Percentiles rank a stretch among this genome's conserved stretches.
Evolutionary conservation across 768 basidiomycete species (phyloP).

Genomic region (Rhizopogon vesiculosus): DNA sequence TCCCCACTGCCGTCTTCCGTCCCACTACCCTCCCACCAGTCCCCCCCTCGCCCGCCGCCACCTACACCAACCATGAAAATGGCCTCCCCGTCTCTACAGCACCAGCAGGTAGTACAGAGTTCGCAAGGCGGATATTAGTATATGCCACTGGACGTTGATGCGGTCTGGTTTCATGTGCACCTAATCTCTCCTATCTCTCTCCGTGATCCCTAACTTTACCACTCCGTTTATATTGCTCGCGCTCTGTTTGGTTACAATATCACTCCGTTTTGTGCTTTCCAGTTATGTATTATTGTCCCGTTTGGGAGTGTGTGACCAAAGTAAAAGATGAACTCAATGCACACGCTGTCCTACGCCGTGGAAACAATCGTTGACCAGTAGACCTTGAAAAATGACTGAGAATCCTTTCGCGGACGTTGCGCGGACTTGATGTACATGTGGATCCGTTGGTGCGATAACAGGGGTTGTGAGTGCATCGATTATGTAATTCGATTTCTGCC

Average conservation of each 20-base stretch:
- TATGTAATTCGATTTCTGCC: no score
- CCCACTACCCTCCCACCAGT: constrained; percentile 33
- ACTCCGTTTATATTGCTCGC: constrained; percentile 30
- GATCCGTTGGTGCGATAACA: no score
- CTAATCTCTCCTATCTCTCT: constrained; percentile 15
- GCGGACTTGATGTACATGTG: no score
- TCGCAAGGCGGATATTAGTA: constrained; percentile 50
- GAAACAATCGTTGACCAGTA: no score
- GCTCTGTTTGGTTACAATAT: constrained; percentile 28
- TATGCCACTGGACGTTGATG: constrained; percentile 8
- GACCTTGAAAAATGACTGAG: no score
- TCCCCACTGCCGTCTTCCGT: constrained; percentile 42
- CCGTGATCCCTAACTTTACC: constrained; percentile 4
- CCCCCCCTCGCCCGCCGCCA: constrained; percentile 43
- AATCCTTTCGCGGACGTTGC: no score
- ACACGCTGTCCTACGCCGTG: no score
- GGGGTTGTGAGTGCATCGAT: no score
- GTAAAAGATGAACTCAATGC: no score
- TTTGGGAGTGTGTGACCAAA: neutral
- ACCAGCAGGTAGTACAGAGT: constrained; percentile 47
- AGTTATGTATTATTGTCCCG: constrained; percentile 27
- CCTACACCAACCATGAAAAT: constrained; percentile 48
- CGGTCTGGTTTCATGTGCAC: constrained; percentile 11
- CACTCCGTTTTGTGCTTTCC: constrained; percentile 32
- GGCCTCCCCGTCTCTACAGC: constrained; percentile 51